phyloP scores from a whole-genome alignment of 1,284 basidiomycete genomes.

The Malassezia sp. region DNA sequence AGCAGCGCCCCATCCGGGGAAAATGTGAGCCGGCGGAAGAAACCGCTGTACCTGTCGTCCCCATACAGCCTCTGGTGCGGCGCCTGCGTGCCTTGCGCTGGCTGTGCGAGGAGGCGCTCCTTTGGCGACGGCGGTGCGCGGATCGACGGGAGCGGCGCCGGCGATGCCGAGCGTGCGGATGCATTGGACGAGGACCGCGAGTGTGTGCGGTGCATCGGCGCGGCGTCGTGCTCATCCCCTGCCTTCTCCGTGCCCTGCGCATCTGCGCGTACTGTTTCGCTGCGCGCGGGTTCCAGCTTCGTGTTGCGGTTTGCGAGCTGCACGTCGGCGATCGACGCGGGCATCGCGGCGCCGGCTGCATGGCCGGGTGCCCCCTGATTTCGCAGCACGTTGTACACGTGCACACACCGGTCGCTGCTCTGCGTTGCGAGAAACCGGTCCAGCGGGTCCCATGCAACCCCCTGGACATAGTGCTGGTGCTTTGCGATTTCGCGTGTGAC shows the following conservation, averaged over 20 bases:
- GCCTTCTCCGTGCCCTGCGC: slow-evolving; percentile 1
- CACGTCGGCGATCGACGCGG: slow-evolving; percentile 13
- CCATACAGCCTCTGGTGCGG: slow-evolving; percentile 65
- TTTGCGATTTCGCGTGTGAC: slow-evolving; percentile 42
- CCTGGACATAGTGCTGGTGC: slow-evolving; percentile 44
- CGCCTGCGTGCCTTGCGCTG: slow-evolving; percentile 14
- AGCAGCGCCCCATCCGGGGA: slow-evolving; percentile 87
- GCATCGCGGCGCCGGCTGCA: too few relatives aligned
- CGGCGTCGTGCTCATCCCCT: slow-evolving; percentile 8
- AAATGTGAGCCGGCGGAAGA: slow-evolving; percentile 85
- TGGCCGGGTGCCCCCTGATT: too few relatives aligned
- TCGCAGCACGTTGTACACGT: slow-evolving; percentile 26
- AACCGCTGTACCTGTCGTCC: slow-evolving; percentile 87
- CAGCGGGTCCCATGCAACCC: slow-evolving; percentile 45
- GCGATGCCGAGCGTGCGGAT: slow-evolving; percentile 27
- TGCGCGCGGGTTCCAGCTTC: slow-evolving; percentile 29
- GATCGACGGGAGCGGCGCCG: slow-evolving; percentile 45
- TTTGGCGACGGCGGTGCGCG: slow-evolving; percentile 35
- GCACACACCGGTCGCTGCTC: slow-evolving; percentile 40
- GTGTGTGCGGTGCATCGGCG: not conserved
- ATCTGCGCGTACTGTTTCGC: slow-evolving; percentile 22
- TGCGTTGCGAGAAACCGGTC: slow-evolving; percentile 42
- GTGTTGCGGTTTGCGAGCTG: slow-evolving; percentile 30
- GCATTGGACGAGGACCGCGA: slow-evolving; percentile 10
- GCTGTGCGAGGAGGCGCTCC: slow-evolving; percentile 24